phyloP scores from a whole-genome alignment of 352 stramenopile genomes.

The Pythium sukuiense region DNA sequence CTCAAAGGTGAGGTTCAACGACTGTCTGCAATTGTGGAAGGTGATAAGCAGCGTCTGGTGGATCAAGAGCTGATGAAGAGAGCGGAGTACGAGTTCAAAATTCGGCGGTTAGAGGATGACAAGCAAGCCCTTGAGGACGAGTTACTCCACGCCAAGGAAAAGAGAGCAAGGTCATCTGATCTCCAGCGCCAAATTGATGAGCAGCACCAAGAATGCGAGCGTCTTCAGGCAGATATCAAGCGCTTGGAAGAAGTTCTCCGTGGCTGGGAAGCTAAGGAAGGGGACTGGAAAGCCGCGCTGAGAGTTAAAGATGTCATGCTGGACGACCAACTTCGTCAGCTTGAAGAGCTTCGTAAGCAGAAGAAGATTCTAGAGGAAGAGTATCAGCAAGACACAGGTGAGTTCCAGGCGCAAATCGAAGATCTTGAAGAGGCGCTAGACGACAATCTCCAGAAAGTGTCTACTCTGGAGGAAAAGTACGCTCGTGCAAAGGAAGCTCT shows the following conservation, averaged over 20 bases:
- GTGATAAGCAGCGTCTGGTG: constrained; percentile 53
- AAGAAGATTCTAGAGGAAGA: constrained; percentile 36
- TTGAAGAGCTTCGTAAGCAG: constrained; percentile 39
- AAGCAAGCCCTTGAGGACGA: constrained; percentile 35
- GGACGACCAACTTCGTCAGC: constrained; percentile 57
- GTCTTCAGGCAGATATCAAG: constrained; percentile 30
- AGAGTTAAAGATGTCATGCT: constrained; percentile 81
- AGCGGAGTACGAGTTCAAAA: constrained; percentile 45
- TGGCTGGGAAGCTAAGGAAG: constrained; percentile 45
- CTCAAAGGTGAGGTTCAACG: constrained; percentile 41
- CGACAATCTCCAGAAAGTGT: constrained; percentile 47
- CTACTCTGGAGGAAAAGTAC: constrained; percentile 37
- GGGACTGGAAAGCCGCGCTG: constrained; percentile 50
- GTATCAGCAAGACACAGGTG: constrained; percentile 48
- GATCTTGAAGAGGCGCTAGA: constrained; percentile 64
- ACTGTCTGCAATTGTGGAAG: constrained; percentile 45
- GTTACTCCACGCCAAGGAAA: constrained; percentile 28
- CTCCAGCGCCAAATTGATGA: constrained; percentile 34
- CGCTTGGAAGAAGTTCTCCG: constrained; percentile 24
- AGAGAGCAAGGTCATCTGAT: constrained; percentile 19
- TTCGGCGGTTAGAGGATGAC: constrained; percentile 34
- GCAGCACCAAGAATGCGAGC: constrained; percentile 16
- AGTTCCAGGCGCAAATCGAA: constrained; percentile 53
- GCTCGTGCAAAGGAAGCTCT: constrained; percentile 25
- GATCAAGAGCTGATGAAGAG: constrained; percentile 41